Conservation (phyloP, 352 stramenopile species). For the Phytopythium vexans region DNA sequence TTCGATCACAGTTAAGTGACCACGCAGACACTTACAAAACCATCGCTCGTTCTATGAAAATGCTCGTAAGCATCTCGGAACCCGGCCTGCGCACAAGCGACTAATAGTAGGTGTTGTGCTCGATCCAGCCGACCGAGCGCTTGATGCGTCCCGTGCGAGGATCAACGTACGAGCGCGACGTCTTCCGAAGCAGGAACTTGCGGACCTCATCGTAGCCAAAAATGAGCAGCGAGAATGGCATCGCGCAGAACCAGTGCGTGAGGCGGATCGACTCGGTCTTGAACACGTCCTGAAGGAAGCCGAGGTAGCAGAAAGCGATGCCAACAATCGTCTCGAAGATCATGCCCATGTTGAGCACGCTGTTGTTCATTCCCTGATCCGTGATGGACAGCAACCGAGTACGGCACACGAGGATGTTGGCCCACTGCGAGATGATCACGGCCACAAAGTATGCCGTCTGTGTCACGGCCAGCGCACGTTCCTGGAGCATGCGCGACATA, state of each 20-base stretch:
- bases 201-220: constrained; percentile 85
- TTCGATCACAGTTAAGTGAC: no score
- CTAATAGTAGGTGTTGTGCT: constrained; percentile 84
- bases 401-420: constrained; percentile 85
- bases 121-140: constrained; percentile 63
- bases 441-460: constrained; percentile 81
- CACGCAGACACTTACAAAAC: no score
- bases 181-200: constrained; percentile 84
- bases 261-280: constrained; percentile 71
- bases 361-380: constrained; percentile 86
- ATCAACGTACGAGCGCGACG: constrained; percentile 54
- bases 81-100: not conserved
- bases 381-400: constrained; percentile 82
- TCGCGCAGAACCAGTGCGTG: constrained; percentile 79
- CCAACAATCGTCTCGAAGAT: constrained; percentile 84
- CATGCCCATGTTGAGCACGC: constrained; percentile 86
- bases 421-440: constrained; percentile 82
- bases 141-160: constrained; percentile 48
- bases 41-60: no score
- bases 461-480: constrained; percentile 65
- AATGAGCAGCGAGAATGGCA: constrained; percentile 82
- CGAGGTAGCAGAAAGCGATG: constrained; percentile 70
- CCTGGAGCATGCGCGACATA: constrained; percentile 67
- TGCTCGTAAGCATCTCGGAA: no score
- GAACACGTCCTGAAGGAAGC: constrained; percentile 65